Evolutionary conservation across 2,329 filamentous ascomycete genomes (phyloP).

Genomic region (Cladobotryum protrusum): DNA sequence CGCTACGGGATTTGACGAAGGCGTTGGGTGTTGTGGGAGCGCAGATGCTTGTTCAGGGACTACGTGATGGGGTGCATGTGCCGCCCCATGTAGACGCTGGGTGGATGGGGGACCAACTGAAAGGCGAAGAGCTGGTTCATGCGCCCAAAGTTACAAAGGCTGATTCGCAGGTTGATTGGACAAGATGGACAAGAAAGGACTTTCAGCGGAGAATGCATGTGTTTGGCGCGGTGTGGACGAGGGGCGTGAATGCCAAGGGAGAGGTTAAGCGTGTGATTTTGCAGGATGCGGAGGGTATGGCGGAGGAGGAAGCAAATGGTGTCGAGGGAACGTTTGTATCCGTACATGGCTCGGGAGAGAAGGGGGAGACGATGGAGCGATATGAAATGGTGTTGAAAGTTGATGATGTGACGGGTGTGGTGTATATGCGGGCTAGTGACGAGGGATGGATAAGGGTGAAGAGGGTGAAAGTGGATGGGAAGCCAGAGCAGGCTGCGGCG

Average conservation of each 20-base stretch:
- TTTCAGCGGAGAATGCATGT: conserved; percentile 52
- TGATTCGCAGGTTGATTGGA: conserved; percentile 59
- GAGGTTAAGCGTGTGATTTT: conserved; percentile 34
- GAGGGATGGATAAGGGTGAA: conserved; percentile 22
- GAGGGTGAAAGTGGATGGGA: conserved; percentile 30
- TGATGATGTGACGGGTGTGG: conserved; percentile 15
- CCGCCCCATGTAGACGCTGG: conserved; percentile 45
- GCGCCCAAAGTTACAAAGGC: conserved; percentile 68
- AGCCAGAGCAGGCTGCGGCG: conserved; percentile 20
- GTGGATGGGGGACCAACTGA: conserved; percentile 19
- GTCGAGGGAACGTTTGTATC: conserved; percentile 14
- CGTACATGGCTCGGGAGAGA: neutral
- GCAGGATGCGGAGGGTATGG: conserved; percentile 24
- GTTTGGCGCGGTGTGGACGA: conserved; percentile 62
- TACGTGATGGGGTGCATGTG: conserved; percentile 59
- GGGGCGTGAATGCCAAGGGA: conserved; percentile 21
- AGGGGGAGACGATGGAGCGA: neutral
- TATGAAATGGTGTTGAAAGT: conserved; percentile 9
- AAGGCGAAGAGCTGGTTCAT: conserved; percentile 30
- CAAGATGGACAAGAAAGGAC: conserved; percentile 42
- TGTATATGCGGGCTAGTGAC: conserved; percentile 16
- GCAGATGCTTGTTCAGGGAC: conserved; percentile 59
- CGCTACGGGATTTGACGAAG: conserved; percentile 33
- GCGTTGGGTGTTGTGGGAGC: conserved; percentile 61
- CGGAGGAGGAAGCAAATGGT: conserved; percentile 5